A percentile compares a stretch with the other conserved stretches of the same genome.
Evolutionary conservation across 2,329 filamentous ascomycete species (phyloP).

Genomic region (Pyrenochaeta sp.): DNA sequence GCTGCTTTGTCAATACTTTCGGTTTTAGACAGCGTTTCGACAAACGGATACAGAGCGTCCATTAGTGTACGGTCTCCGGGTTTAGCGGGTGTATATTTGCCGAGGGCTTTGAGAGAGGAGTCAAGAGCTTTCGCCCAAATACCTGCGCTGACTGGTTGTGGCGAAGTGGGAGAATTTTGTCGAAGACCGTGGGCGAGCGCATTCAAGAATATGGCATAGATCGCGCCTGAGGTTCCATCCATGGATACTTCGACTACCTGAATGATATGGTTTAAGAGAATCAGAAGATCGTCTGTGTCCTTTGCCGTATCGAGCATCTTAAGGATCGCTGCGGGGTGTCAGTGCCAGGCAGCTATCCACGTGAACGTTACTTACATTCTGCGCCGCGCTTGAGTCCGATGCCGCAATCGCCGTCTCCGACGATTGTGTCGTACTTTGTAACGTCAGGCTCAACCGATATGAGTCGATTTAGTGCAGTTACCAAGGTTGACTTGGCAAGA

Average conservation of each 20-base stretch:
- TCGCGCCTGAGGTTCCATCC: conserved; percentile 79
- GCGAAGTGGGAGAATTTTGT: conserved; percentile 59
- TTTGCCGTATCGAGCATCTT: conserved; percentile 52
- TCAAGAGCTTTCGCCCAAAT: conserved; percentile 74
- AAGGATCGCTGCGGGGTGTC: conserved; percentile 50
- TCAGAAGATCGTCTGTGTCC: conserved; percentile 65
- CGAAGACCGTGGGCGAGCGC: conserved; percentile 75
- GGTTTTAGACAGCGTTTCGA: conserved; percentile 72
- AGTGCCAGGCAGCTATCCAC: conserved; percentile 28
- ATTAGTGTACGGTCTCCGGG: conserved; percentile 90
- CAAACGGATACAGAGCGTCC: conserved; percentile 89
- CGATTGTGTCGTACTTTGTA: conserved; percentile 77
- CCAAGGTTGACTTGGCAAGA: conserved; percentile 61
- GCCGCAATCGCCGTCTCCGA: conserved; percentile 91
- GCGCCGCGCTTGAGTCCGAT: conserved; percentile 86
- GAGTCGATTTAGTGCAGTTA: conserved; percentile 66
- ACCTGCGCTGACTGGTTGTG: conserved; percentile 56
- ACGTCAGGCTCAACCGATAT: conserved; percentile 71
- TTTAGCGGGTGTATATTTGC: conserved; percentile 86
- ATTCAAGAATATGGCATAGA: conserved; percentile 90
- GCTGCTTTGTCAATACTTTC: conserved; percentile 77
- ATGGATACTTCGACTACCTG: conserved; percentile 72
- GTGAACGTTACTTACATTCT: conserved; percentile 63
- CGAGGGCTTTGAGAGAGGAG: conserved; percentile 69
- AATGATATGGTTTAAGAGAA: conserved; percentile 68